phyloP scores from a whole-genome alignment of 2,329 filamentous ascomycete species.

The Cytospora chrysosperma region DNA sequence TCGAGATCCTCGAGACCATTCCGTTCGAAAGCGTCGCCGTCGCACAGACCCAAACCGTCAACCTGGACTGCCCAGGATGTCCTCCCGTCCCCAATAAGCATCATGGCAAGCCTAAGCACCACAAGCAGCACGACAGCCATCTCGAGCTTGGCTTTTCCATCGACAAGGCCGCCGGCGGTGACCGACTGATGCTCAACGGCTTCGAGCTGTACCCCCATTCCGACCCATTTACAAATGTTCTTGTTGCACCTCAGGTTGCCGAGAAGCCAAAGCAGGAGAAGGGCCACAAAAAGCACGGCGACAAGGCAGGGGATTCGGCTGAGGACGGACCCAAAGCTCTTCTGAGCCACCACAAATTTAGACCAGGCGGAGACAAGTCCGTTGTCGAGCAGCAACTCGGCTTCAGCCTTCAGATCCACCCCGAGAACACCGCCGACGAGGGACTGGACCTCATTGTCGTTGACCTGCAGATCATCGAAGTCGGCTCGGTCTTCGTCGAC shows the following conservation, averaged over 20 bases:
- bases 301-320: constrained; percentile 26
- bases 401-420: constrained; percentile 46
- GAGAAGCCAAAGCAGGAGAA: constrained; percentile 33
- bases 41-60: constrained; percentile 40
- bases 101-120: constrained; percentile 29
- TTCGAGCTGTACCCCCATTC: constrained; percentile 58
- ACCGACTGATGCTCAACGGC: constrained; percentile 57
- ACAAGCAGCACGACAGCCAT: constrained; percentile 36
- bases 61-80: constrained; percentile 56
- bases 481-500: constrained; percentile 55
- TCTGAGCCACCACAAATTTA: constrained; percentile 26
- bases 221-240: constrained; percentile 43
- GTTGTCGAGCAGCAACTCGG: constrained; percentile 41
- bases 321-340: constrained; percentile 24
- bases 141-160: constrained; percentile 57
- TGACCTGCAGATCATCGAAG: constrained; percentile 59
- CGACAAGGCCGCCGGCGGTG: constrained; percentile 42
- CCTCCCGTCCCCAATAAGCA: constrained; percentile 37
- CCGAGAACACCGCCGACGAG: constrained; percentile 50
- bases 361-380: constrained; percentile 26
- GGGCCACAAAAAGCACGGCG: constrained; percentile 29
- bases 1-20: constrained; percentile 42
- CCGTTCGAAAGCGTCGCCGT: constrained; percentile 37
- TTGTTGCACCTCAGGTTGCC: constrained; percentile 47
- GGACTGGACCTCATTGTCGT: constrained; percentile 53